Evolutionary conservation across 192 early-diverging fungal genomes (phyloP), one percentile per base, ranked within the genome.

Genomic region (Coemansia sp.): DNA sequence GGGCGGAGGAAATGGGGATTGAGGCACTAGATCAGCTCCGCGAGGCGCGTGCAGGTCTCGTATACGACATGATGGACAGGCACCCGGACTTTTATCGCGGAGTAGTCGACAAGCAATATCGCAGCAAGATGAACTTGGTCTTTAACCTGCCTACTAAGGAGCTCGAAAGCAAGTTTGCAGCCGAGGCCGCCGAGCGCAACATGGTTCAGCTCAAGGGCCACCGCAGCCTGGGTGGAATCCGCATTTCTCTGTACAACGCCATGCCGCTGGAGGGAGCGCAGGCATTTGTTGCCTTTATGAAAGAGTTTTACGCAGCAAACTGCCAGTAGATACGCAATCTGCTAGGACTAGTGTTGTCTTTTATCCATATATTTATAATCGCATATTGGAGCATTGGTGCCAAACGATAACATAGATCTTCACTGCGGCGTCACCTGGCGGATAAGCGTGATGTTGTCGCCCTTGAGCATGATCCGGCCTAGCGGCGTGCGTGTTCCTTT

Each of bases 191-290:
- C 76, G 86, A 81, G 44, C 84, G 73, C 51, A 88, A 90, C 18
- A 91, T 98, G 91, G 76, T 93, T 61, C 96, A 97, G 78, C 86
- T 99, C 71, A 94, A 94, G 63, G 98, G 98, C 27, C 98, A 99
- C 85, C 93, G 97, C 67, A 93, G 90, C 38, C 91, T 96, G 7
- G 97, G 96, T 66, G 98, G 98, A 16, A 92, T 98, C 65, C 85
- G 98, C 41, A 91, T 94, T 18, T 93, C 91, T 62, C 89, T 99
- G 67, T 97, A 99, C 79, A 99, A 99, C 75, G 95, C 98, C 36
- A 88, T 98, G 87, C 85, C 92, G 7, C 70, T 92, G 57, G 93
- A 97, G 63, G 94, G 90, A 46, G 95, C 94, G 1, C 85, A 93
- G 67, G 87, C 86, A 20, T 82, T 99, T 68, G 90, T 92, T 5